Base-by-base conservation (phyloP, 1,284 basidiomycete species). In the Ganoderma lucidum region DNA sequence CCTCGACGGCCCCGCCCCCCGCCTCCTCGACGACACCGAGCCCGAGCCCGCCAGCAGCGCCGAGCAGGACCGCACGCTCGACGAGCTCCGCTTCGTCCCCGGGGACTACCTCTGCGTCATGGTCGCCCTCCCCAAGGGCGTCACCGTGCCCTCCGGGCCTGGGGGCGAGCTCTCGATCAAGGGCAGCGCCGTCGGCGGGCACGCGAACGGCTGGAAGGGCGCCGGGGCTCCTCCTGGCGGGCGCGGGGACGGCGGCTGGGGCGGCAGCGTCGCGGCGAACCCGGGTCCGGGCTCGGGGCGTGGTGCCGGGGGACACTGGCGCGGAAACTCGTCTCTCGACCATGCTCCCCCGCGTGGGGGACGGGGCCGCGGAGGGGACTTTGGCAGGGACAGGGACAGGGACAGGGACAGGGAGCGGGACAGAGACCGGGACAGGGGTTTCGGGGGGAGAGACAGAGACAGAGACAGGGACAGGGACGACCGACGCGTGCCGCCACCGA, bases 31-130 rank as follows among this genome's bases (percentile, higher is more conserved):
- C 63, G 90, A 90, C 73, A 72, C 74, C 0, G 88, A 89, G 30
- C 78, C 81, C 0, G 74, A 73, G 62, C 66, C 73, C 45, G 64
- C 28, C 66, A 75, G 2, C 81, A 79, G 2, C 83, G 85, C 64
- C 0, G 72, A 73, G 48, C 68, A 88, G 70, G 89, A 92, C 74
- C 83, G 90, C 55, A 92, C 91, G 10, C 84, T 94, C 35, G 92
- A 93, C 59, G 92, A 93, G 71, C 81, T 94, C 42, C 84, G 91
- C 44, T 93, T 94, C 75, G 84, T 93, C 0, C 92, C 93, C 0
- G 93, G 93, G 15, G 93, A 94, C 76, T 94, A 89, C 73, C 84
- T 94, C 37, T 87, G 88, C 71, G 83, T 94, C 61, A 85, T 90
- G 23, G 88, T 94, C 23, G 78, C 90, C 30, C 83, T 94, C 58